Base-by-base conservation (phyloP, 768 basidiomycete genomes). In the Sistotremastrum niveocremeum region DNA sequence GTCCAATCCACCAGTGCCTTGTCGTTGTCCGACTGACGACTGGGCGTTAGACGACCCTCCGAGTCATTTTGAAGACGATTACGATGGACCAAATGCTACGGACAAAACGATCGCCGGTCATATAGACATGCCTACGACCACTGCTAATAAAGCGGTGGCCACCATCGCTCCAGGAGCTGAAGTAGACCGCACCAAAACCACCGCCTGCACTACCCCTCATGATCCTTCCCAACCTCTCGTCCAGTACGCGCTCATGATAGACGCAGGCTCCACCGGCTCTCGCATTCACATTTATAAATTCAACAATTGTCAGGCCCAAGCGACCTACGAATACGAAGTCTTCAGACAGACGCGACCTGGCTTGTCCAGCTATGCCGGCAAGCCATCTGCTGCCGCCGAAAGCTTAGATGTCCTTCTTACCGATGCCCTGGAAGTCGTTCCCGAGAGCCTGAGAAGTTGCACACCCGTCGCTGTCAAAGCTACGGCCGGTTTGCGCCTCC, bases 211-310 rank as follows among this genome's bases (percentile, higher is more conserved):
- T 0, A 46, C 60, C 0, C 75, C 88, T 0, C 62, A 77, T 60
- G 63, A 62, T 9, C 53, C 71, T 1, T 56, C 62, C 44, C 57
- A 68, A 42, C 71, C 73, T 0, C 68, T 94, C 47, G 82, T 94
- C 8, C 88, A 90, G 60, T 99, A 86, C 62, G 91, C 89, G 0
- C 74, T 98, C 56, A 95, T 97, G 81, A 86, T 98, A 65, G 95
- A 99, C 62, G 94, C 95, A 1, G 95, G 95, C 28, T 97, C 93
- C 11, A 95, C 91, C 0, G 95, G 94, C 12, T 95, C 93, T 0
- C 78, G 95, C 11, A 91, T 98, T 57, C 95, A 99, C 71, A 74
- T 98, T 33, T 99, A 98, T 80, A 98, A 95, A 60, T 97, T 98
- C 77, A 73, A 94, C 72, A 81, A 90, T 68, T 91, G 90, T 67